Evolutionary conservation across 345 rosid genomes (phyloP), one percentile per base, ranked within the genome.

Genomic region (Aquilaria malaccensis): DNA sequence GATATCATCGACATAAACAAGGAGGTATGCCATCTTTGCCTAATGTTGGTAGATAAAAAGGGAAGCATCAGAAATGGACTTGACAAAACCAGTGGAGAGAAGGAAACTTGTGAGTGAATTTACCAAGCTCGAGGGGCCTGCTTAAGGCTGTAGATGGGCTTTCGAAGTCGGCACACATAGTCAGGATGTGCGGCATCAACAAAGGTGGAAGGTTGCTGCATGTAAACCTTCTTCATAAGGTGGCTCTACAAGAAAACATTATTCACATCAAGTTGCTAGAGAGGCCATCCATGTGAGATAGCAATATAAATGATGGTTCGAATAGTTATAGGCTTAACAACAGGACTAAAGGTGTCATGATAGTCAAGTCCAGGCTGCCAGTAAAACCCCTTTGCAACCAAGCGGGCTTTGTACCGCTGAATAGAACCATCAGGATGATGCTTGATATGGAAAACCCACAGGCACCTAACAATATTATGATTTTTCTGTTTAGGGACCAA

Each of bases 271-370:
- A 59, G n/a, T 46, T 59, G 52, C 0, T 11, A 2, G 1, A 46
- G n/a, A 3, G 11, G 3, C 49, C 61, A 58, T 2, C 61, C 30
- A 2, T 13, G 2, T 11, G 14, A 41, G 13, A 13, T 2, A 2
- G 47, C 46, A 32, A 32, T 31, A 2, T 9, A 13, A 13, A 37
- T 48, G 2, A 58, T 31, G 7, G 9, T 58, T 9, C 11, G 13
- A 7, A 58, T 37, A 30, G 61, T 58, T 9, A 13, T 58, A 13
- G 50, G 61, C 13, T 58, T 58, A 3, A 58, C 11, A 37, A 58
- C 43, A 7, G 45, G 58, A 41, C 64, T 66, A 37, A 58, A 45
- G 4, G 58, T 66, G 5, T 66, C 51, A 14, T 11, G 2, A 22
- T 47, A 65, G 13, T 65, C 51, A 3, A 59, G 10, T 3, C 52